Evolutionary conservation across 2,329 filamentous ascomycete genomes (phyloP), one percentile per base, ranked within the genome.

Genomic region (Tolypocladium tropicale): DNA sequence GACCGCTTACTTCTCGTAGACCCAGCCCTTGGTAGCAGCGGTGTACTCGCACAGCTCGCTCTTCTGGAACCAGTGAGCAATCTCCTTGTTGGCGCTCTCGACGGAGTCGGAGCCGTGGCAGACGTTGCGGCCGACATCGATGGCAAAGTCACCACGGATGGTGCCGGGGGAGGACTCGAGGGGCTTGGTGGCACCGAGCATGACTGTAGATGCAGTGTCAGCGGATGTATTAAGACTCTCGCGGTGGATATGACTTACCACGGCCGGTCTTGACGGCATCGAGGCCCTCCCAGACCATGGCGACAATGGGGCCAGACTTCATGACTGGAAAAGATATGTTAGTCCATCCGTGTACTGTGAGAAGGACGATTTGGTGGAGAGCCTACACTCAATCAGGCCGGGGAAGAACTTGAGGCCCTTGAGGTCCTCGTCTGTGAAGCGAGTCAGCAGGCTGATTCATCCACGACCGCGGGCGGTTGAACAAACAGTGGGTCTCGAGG

Each of bases 21-120:
- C 81, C 94, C 94, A 97, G 82, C 32, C 52, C 52, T 89, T 84
- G 78, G 88, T 83, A 79, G 89, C 83, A 73, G 89, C 81, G 66
- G 81, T 80, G 84, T 94, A 93, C 85, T 89, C 97, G 78, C 73
- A 81, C 77, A 90, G 77, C 77, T 97, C 94, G 67, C 84, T 85
- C 66, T 89, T 80, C 78, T 88, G 86, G 89, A 99, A 99, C 94
- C 94, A 99, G 74, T 97, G 86, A 70, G 87, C 88, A 74, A 99
- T 99, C 84, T 99, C 94, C 89, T 97, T 96, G 88, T 97, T 85
- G 78, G 94, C 94, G 81, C 85, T 96, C 86, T 99, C 94, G 78
- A 99, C 93, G 74, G 83, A 86, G 84, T 99, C 94, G 77, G 91
- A 96, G 75, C 94, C 94, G 86, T 99, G 94, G 89, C 93, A 97